Evolutionary conservation across 129 eudicot genomes (phyloP), one percentile per base, ranked within the genome.

Genomic region (Tagetes patula): DNA sequence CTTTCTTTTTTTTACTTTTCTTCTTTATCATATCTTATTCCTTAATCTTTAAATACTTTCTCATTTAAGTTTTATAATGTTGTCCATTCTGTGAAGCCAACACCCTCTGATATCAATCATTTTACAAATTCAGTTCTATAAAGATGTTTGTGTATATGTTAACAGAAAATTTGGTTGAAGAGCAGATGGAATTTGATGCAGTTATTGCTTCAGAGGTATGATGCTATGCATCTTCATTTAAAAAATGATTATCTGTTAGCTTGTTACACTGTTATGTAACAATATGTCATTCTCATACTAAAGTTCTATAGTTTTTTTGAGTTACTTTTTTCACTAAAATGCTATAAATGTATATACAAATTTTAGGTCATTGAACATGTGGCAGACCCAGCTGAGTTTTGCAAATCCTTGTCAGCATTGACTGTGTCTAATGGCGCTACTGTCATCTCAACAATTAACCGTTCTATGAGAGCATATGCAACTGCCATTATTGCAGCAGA

Each of bases 391-490:
- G 79, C 84, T 77, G 99, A 85, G 33, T 95, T 95, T 80, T 95
- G 99, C 87, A 90, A 85, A 81, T 95, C 99, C 48, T 77, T 95
- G 75, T 86, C 96, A 56, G 86, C 89, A 46, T 77, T 95, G 78
- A 88, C 97, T 34, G 79, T 76, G 68, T 42, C 86, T 68, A 69
- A 86, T 72, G 99, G 99, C 74, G 99, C 97, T 43, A 85, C 94
- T 64, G 69, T 95, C 61, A 85, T 95, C 72, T 95, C 99, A 38
- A 95, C 99, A 7, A 84, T 91, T 41, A 95, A 88, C 75, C 99
- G 99, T 45, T 88, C 99, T 33, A 77, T 90, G 96, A 95, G 93
- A 83, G 87, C 96, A n/a, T 90, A 95, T 83, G 99, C 99, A 53
- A 76, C 91, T 39, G 90, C 94, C 41, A 85, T 95, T 10, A n/a